A percentile compares a stretch with the other conserved stretches of the same genome.
Conservation (phyloP, 495 filamentous ascomycete species). For the Penicillium cosmopolitanum region DNA sequence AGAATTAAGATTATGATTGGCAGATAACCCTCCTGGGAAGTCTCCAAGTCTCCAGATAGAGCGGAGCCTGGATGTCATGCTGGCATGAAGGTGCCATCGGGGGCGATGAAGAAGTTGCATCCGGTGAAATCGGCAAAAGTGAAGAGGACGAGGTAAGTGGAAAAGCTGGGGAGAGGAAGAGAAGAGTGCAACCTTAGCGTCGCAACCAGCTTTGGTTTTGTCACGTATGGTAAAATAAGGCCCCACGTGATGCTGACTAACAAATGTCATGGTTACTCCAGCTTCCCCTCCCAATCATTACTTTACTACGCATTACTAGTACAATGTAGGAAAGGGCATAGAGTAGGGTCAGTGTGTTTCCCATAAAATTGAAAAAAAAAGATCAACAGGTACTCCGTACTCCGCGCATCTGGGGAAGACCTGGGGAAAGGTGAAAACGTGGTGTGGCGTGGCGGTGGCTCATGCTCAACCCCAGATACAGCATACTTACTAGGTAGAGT, state of each 20-base stretch:
- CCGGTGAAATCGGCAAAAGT: constrained; percentile 33
- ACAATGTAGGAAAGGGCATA: too few relatives aligned
- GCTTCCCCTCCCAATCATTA: too few relatives aligned
- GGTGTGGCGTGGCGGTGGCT: not conserved
- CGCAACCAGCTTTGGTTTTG: constrained; percentile 24
- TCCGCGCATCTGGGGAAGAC: not conserved
- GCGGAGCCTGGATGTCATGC: constrained; percentile 12
- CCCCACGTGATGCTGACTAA: constrained; percentile 11
- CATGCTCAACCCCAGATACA: not conserved
- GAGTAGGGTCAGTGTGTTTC: too few relatives aligned
- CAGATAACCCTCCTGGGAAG: not conserved
- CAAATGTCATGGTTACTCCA: too few relatives aligned
- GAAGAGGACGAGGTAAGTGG: not conserved
- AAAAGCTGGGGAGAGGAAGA: not conserved
- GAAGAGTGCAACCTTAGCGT: constrained; percentile 31
- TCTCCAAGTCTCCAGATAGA: not conserved
- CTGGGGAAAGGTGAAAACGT: not conserved
- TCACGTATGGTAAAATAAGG: constrained; percentile 15
- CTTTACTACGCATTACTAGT: too few relatives aligned
- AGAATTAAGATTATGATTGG: constrained; percentile 5
- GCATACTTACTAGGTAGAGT: too few relatives aligned
- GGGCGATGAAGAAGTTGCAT: constrained; percentile 36
- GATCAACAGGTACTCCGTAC: not conserved
- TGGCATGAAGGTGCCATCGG: constrained; percentile 28
- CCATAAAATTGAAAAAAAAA: too few relatives aligned